These are phyloP conservation scores for Paspalum vaginatum DNA, from an alignment of 176 grass and related monocot genomes.

Conservation along the genomic window DNA sequence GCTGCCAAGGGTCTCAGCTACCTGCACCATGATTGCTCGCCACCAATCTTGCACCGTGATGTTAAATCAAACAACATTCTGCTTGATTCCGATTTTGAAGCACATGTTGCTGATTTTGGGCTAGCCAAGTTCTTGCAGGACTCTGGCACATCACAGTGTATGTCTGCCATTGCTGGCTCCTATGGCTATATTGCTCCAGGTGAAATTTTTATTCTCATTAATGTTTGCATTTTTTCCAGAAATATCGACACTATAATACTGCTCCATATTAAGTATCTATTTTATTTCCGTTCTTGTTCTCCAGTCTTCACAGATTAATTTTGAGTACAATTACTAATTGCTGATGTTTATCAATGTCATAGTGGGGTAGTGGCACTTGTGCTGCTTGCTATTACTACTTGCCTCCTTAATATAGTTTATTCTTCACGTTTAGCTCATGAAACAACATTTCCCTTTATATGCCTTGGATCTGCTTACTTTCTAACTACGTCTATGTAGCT, in stretches of 20 bases:
- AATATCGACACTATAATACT: background rate
- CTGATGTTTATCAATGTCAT: conserved; percentile 1
- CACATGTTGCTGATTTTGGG: conserved; percentile 87
- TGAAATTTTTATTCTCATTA: conserved; percentile 35
- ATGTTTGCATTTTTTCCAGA: conserved; percentile 1
- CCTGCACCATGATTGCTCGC: conserved; percentile 93
- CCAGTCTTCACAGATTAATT: background rate
- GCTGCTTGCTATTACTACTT: background rate
- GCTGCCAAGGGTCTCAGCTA: conserved; percentile 98
- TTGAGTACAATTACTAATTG: background rate
- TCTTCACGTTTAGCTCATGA: background rate
- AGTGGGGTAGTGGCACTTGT: background rate
- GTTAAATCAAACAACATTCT: conserved; percentile 99
- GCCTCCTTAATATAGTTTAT: background rate
- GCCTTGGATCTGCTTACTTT: background rate
- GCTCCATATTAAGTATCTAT: background rate
- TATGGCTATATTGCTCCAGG: conserved; percentile 99
- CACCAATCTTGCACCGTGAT: conserved; percentile 77
- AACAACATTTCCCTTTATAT: background rate
- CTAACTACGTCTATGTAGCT: background rate
- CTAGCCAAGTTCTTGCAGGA: conserved; percentile 85
- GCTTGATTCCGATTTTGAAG: conserved; percentile 81
- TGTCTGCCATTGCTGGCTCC: conserved; percentile 95
- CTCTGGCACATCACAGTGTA: conserved; percentile 85
- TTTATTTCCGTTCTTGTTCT: conserved; percentile 21